These are phyloP conservation scores for Botryosphaeria dothidea DNA, from an alignment of 2,329 filamentous ascomycete genomes.

Conservation along the genomic window DNA sequence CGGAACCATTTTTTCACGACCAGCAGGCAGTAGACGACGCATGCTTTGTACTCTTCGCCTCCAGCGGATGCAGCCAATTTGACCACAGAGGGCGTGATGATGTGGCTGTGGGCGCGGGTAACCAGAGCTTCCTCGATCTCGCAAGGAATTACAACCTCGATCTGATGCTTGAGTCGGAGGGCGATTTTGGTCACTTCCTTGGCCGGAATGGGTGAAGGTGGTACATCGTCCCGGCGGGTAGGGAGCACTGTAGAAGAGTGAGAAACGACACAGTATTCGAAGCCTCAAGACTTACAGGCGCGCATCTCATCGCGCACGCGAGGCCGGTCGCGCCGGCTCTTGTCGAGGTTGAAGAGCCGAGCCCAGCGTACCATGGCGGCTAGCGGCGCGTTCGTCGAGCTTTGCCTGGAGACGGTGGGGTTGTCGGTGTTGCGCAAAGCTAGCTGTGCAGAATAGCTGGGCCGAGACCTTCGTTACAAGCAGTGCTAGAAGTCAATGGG, in stretches of 20 bases:
- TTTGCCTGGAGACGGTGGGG: not conserved
- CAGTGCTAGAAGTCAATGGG: slow-evolving; percentile 1
- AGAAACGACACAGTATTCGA: not conserved
- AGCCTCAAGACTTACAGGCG: slow-evolving; percentile 31
- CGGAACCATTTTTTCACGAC: slow-evolving; percentile 76
- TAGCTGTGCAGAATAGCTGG: not conserved
- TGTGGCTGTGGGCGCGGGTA: slow-evolving; percentile 76
- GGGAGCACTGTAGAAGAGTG: slow-evolving; percentile 61
- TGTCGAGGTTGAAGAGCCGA: slow-evolving; percentile 38
- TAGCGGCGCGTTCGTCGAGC: not conserved
- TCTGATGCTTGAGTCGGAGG: slow-evolving; percentile 83
- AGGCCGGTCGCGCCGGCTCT: slow-evolving; percentile 37
- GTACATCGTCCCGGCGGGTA: slow-evolving; percentile 57
- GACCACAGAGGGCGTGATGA: slow-evolving; percentile 81
- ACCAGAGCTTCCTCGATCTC: slow-evolving; percentile 78
- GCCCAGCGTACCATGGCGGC: slow-evolving; percentile 41
- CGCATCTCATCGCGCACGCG: slow-evolving; percentile 44
- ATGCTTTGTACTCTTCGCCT: slow-evolving; percentile 70
- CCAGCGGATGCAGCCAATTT: slow-evolving; percentile 81
- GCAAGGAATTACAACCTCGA: slow-evolving; percentile 87
- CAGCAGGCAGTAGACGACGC: slow-evolving; percentile 81
- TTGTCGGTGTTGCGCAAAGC: not conserved
- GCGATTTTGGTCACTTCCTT: slow-evolving; percentile 86
- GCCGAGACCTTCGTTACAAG: not conserved
- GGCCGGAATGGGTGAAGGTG: slow-evolving; percentile 70